Conservation (phyloP, 306 rosid species). For the Biancaea sappan region DNA sequence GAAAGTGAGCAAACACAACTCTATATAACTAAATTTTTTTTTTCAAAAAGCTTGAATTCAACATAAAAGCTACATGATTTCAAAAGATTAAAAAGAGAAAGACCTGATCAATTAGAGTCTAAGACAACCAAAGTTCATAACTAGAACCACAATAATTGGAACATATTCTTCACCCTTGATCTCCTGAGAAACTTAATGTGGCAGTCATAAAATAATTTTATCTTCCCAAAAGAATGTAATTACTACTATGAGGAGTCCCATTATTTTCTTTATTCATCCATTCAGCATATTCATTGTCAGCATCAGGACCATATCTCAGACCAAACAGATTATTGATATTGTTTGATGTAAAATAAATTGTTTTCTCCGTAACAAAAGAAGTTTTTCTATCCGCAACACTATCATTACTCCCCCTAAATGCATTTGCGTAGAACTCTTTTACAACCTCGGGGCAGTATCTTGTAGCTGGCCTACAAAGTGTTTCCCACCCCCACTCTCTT, state of each 20-base stretch:
- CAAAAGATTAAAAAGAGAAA: not conserved
- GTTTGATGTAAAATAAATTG: no score
- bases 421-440: no score
- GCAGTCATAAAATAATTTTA: not conserved
- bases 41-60: not conserved
- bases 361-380: no score
- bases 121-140: not conserved
- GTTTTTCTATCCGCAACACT: no score
- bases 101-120: not conserved
- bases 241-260: not conserved
- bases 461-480: no score
- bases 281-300: no score
- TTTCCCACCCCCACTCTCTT: no score
- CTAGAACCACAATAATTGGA: not conserved
- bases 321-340: no score
- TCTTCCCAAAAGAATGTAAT: not conserved
- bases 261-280: not conserved
- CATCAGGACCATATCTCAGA: no score
- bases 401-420: no score
- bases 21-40: not conserved
- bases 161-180: not conserved
- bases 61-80: not conserved
- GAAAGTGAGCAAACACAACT: not conserved
- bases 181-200: not conserved
- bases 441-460: no score